These are phyloP conservation scores for Mycena haematopus DNA, from an alignment of 768 basidiomycete species.

Conservation along the genomic window DNA sequence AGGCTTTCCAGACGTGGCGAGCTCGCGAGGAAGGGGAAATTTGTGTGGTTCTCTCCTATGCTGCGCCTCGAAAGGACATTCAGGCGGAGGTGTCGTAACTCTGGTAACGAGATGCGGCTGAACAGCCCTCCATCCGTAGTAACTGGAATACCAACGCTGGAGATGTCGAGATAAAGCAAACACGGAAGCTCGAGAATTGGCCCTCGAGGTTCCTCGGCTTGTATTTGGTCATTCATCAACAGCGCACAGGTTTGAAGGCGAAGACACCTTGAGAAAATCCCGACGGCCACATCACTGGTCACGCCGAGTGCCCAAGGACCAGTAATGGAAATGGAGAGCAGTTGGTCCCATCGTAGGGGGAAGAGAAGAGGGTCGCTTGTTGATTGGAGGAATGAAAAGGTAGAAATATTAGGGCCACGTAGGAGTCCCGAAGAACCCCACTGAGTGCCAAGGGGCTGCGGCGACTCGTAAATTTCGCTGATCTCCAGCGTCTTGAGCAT, in stretches of 20 bases:
- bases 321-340: not conserved
- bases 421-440: not conserved
- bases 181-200: not conserved
- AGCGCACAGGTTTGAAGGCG: constrained; percentile 1
- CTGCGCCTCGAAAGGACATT: no score
- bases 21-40: not conserved
- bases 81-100: not conserved
- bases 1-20: not conserved
- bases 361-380: not conserved
- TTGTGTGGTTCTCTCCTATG: no score
- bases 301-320: not conserved
- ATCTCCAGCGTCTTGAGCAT: not conserved
- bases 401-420: not conserved
- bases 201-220: not conserved
- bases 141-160: not conserved
- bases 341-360: not conserved
- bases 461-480: not conserved
- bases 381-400: not conserved
- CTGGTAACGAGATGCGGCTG: not conserved
- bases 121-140: not conserved
- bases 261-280: not conserved
- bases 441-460: not conserved
- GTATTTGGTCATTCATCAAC: not conserved
- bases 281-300: not conserved
- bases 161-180: not conserved